phyloP scores from a whole-genome alignment of 1,139 yeast species.

The Zygosaccharomyces pseudobailii region DNA sequence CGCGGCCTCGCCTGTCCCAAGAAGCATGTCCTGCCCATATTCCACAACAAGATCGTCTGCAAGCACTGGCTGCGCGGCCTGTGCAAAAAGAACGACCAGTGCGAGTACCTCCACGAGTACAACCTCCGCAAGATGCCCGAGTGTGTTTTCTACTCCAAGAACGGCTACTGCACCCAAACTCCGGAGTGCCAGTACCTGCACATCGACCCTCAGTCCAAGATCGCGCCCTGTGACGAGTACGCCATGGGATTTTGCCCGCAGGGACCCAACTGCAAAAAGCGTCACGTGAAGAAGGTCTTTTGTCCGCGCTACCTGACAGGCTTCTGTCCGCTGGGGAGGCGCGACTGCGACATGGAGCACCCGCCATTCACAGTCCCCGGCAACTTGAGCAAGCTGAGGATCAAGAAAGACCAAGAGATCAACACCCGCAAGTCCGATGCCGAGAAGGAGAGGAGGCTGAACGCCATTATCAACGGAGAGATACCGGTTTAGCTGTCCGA shows the following conservation, averaged over 20 bases:
- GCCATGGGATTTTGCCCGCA: conserved; percentile 87
- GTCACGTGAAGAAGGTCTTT: conserved; percentile 72
- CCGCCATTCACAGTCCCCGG: conserved; percentile 24
- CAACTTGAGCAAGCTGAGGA: conserved; percentile 24
- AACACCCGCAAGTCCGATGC: conserved; percentile 34
- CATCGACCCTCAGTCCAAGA: conserved; percentile 81
- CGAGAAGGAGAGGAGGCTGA: conserved; percentile 33
- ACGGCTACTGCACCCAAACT: conserved; percentile 89
- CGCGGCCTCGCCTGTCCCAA: conserved; percentile 79
- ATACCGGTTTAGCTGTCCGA: conserved; percentile 3
- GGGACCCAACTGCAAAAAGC: conserved; percentile 80
- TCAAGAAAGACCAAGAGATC: conserved; percentile 32
- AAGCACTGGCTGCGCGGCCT: conserved; percentile 98
- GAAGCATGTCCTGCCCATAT: conserved; percentile 80
- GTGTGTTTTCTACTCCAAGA: conserved; percentile 79
- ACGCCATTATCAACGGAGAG: conserved; percentile 35
- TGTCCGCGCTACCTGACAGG: conserved; percentile 89
- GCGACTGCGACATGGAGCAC: conserved; percentile 30
- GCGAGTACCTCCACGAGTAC: conserved; percentile 95
- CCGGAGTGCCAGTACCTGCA: conserved; percentile 94
- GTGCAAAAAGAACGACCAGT: conserved; percentile 93
- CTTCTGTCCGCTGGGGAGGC: conserved; percentile 64
- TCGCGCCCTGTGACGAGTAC: conserved; percentile 83
- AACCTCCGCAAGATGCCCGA: conserved; percentile 96
- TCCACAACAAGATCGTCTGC: conserved; percentile 83